Conservation (phyloP, 2,329 filamentous ascomycete genomes). For the Xylaria sp. region DNA sequence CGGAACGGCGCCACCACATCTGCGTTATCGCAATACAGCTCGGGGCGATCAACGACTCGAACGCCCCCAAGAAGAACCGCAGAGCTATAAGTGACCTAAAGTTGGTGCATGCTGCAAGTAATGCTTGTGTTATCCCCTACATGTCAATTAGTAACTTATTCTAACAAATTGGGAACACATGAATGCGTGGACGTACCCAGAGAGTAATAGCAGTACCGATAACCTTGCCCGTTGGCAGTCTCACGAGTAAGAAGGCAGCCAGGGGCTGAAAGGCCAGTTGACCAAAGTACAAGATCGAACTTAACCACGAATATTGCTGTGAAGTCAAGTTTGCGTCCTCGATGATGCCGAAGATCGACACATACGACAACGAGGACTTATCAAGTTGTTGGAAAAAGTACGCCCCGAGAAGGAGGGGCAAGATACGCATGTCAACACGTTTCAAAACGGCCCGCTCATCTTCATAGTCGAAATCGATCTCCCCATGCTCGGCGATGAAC, state of each 20-base stretch:
- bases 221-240: conserved; percentile 61
- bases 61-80: conserved; percentile 53
- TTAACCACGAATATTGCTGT: conserved; percentile 62
- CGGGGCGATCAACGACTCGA: conserved; percentile 57
- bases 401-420: conserved; percentile 57
- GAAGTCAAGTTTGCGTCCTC: conserved; percentile 30
- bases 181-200: conserved; percentile 46
- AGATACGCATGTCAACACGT: conserved; percentile 55
- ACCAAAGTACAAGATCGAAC: conserved; percentile 65
- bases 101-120: conserved; percentile 57
- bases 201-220: conserved; percentile 56
- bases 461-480: conserved; percentile 52
- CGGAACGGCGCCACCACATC: conserved; percentile 59
- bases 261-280: conserved; percentile 64
- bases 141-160: conserved; percentile 4
- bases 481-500: conserved; percentile 50
- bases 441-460: conserved; percentile 54
- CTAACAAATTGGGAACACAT: neutral
- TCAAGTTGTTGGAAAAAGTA: conserved; percentile 66
- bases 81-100: conserved; percentile 53
- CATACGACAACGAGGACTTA: conserved; percentile 53
- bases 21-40: conserved; percentile 59
- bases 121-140: conserved; percentile 51
- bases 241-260: conserved; percentile 58
- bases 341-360: conserved; percentile 56